phyloP scores from a whole-genome alignment of 306 rosid genomes.

The Abrus precatorius region DNA sequence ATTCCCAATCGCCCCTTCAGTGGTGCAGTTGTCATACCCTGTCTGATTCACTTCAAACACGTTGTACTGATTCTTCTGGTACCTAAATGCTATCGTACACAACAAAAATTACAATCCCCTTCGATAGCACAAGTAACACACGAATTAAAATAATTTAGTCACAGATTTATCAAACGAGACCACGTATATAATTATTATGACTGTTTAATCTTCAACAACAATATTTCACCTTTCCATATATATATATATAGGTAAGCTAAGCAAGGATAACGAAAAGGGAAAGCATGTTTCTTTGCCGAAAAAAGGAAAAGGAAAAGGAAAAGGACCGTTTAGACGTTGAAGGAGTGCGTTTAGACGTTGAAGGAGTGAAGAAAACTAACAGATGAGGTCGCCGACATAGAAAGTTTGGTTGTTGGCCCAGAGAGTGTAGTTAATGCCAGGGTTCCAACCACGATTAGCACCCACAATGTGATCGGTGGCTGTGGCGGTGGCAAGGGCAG shows the following conservation, averaged over 20 bases:
- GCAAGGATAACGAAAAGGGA: too few species aligned
- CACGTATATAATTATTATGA: too few species aligned
- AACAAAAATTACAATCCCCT: too few species aligned
- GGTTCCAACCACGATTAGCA: constrained; percentile 83
- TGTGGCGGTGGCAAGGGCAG: neutral
- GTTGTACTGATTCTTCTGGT: constrained; percentile 84
- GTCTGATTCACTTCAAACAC: constrained; percentile 93
- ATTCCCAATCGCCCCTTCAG: constrained; percentile 83
- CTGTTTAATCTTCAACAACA: too few species aligned
- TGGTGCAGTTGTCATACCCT: constrained; percentile 91
- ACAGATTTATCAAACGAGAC: too few species aligned
- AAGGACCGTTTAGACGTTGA: neutral
- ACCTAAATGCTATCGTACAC: constrained; percentile 76
- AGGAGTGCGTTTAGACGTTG: neutral
- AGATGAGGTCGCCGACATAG: constrained; percentile 84
- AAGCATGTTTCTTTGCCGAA: too few species aligned
- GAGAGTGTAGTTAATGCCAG: constrained; percentile 76
- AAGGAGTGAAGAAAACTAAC: constrained; percentile 59
- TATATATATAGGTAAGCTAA: too few species aligned
- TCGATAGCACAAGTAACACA: too few species aligned
- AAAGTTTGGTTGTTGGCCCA: constrained; percentile 86
- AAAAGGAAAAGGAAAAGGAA: neutral
- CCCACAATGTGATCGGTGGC: constrained; percentile 85
- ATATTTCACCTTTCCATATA: too few species aligned
- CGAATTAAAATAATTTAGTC: too few species aligned